Base-by-base conservation (phyloP, 1,139 yeast species). In the Kazachstania sp. region DNA sequence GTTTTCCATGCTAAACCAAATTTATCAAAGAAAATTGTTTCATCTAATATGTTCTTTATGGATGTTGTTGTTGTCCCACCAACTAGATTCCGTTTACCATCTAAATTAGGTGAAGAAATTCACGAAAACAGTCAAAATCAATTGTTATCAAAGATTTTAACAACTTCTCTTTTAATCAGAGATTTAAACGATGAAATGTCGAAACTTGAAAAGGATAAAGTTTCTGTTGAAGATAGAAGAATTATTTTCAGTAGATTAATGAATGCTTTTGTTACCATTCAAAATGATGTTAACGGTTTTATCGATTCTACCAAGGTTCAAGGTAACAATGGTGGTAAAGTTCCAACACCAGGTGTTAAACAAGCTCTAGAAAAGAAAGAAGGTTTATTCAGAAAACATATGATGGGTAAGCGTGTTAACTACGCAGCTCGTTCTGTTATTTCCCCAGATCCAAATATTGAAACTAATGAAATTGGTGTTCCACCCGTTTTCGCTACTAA, bases 391-490 rank as follows among this genome's bases (percentile, higher is more conserved):
- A 82, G 99, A 74, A 92, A 90, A 68, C 96, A 94, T 64, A 92
- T 94, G 98, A 94, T 94, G 98, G 99, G 99, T 68, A 94, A 94
- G 75, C 87, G 99, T 73, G 99, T 94, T 51, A 94, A 94, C 67
- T 90, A 86, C 62, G 97, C 98, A 51, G 98, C 98, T 45, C 86
- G 99, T 69, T 90, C 98, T 13, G 99, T 94, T 59, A 94, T 94
- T 70, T 90, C 98, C 6, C 98, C 98, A 4, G 99, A 94, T 71
- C 99, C 99, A 49, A 92, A 86, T 71, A 77, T 94, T 61, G 98
- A 92, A 71, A 92, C 98, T 16, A 86, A 90, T 65, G 97, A 94
- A 70, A 92, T 94, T 63, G 99, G 98, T 71, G 94, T 94, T 46
- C 99, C 99, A 37, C 98, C 98, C 1, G 98, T 94, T 18, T 94